Percentiles rank a stretch among this genome's conserved stretches.
These are phyloP conservation scores for Neofusicoccum parvum DNA, from an alignment of 2,329 filamentous ascomycete species.

Conservation along the genomic window DNA sequence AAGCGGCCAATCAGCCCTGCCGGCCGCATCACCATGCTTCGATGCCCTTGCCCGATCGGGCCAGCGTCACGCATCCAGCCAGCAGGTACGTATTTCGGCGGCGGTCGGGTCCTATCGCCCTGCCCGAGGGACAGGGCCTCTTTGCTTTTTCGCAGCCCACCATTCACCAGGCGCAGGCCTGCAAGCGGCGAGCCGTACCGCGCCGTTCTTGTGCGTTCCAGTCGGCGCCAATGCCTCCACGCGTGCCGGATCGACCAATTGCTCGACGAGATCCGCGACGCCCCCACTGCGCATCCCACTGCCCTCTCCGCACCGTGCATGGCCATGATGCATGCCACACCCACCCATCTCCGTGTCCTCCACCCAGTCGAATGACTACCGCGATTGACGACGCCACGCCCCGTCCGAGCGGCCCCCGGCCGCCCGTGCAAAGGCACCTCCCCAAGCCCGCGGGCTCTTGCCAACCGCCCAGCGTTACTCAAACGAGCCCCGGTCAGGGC, in stretches of 20 bases:
- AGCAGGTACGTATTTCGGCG: neutral
- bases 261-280: neutral
- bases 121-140: neutral
- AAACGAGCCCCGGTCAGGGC: neutral
- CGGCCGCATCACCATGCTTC: neutral
- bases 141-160: conserved; percentile 3
- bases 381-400: neutral
- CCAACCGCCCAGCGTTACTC: neutral
- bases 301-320: neutral
- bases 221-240: neutral
- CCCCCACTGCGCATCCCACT: conserved; percentile 10
- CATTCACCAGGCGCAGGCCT: neutral
- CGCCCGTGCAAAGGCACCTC: neutral
- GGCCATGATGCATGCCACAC: conserved; percentile 5
- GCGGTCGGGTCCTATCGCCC: conserved; percentile 2
- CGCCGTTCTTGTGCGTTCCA: neutral
- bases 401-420: neutral
- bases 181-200: conserved; percentile 11
- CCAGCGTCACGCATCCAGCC: neutral
- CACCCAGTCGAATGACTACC: conserved; percentile 2
- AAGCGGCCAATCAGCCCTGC: conserved; percentile 2
- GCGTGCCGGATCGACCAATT: neutral
- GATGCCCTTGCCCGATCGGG: neutral
- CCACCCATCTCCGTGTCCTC: neutral
- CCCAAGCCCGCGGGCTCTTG: neutral